Base-by-base conservation (phyloP, 352 stramenopile species). In the Globisporangium polare region DNA sequence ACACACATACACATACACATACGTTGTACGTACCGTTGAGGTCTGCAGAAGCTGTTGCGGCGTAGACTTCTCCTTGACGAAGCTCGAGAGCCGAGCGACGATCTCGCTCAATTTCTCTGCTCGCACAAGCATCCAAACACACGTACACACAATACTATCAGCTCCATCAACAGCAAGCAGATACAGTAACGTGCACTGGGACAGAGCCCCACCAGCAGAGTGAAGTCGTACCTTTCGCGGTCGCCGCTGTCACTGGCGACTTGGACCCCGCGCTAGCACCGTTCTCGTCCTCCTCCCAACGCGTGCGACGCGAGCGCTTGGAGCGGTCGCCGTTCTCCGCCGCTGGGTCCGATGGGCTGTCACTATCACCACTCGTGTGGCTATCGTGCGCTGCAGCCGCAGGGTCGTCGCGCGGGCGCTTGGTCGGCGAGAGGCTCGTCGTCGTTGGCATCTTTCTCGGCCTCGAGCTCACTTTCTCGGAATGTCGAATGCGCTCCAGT, bases 11-110 rank as follows among this genome's bases (percentile, higher is more conserved):
- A n/a, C 7, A 53, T 27, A 12, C 5, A 33, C 41, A 7, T 9
- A 33, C 12, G 3, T 24, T 45, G 29, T 50, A 63, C 39, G 35
- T 53, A 59, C 60, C 62, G 52, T 43, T 6, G 47, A 39, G 27
- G 49, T 22, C 55, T 62, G 39, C 22, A 54, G 60, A 4, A 77
- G 68, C 52, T 83, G 66, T 55, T 78, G 68, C 2, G 68, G 72
- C 46, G 74, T 64, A 18, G 66, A 74, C 50, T 90, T 86, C 58
- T 89, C 69, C 63, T 90, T 77, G 24, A 92, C 80, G 26, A 92
- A 75, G 20, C 63, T 78, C 26, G 80, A 86, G 18, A 92, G 63
- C 10, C 72, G 66, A 75, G 80, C 79, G 13, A 89, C 83, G 18
- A 92, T 81, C 49, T 88, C 83, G 39, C 66, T 75, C 60, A 89